Percentiles rank a stretch among this genome's conserved stretches.
phyloP scores from a whole-genome alignment of 805 yeast genomes.

The Sugiyamaella americana region DNA sequence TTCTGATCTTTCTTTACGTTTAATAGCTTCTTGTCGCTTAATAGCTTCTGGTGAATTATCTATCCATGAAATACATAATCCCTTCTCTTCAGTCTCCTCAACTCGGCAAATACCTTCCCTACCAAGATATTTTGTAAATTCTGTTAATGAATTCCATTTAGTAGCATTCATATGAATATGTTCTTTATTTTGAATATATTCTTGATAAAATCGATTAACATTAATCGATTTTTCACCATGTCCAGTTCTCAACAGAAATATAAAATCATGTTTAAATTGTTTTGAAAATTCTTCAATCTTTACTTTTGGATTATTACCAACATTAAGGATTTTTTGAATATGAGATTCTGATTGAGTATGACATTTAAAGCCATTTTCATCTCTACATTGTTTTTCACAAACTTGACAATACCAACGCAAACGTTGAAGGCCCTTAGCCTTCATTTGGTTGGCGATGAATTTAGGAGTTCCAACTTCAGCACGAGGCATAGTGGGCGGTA shows the following conservation, averaged over 20 bases:
- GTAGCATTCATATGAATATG: conserved; percentile 93
- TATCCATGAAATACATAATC: conserved; percentile 45
- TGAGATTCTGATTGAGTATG: conserved; percentile 85
- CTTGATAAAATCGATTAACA: conserved; percentile 86
- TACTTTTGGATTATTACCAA: conserved; percentile 38
- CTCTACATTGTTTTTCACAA: conserved; percentile 90
- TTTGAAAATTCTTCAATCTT: conserved; percentile 52
- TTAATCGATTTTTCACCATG: conserved; percentile 80
- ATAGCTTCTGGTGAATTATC: conserved; percentile 49
- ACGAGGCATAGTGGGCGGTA: conserved; percentile 52
- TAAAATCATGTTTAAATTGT: conserved; percentile 57
- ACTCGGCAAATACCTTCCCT: conserved; percentile 52
- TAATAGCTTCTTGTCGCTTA: conserved; percentile 35
- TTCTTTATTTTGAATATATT: conserved; percentile 71
- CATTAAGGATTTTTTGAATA: conserved; percentile 46
- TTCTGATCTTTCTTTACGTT: conserved; percentile 34
- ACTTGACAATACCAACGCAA: conserved; percentile 82
- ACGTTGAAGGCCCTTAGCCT: conserved; percentile 79
- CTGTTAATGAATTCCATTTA: conserved; percentile 62
- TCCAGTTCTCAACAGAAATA: conserved; percentile 50
- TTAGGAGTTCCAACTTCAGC: conserved; percentile 66
- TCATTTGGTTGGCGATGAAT: conserved; percentile 66
- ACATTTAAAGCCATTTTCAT: conserved; percentile 90
- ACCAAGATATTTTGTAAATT: conserved; percentile 59
- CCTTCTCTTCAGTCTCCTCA: conserved; percentile 34